Evolutionary conservation across 2,329 filamentous ascomycete genomes (phyloP).

Genomic region (Penicillium sp.): DNA sequence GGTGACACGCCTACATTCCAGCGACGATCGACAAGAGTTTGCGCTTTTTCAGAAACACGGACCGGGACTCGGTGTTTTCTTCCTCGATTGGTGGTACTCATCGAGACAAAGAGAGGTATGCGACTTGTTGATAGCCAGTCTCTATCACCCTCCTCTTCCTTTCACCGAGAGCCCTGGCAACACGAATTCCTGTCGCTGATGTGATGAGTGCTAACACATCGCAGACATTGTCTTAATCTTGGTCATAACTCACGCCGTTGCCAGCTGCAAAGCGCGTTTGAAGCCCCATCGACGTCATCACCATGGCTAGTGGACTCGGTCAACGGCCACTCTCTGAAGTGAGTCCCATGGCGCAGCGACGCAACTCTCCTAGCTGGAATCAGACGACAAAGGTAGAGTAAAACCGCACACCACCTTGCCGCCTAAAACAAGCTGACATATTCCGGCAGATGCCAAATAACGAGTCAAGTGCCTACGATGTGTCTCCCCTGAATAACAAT

Average conservation of each 20-base stretch:
- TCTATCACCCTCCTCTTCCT: neutral
- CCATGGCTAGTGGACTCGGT: constrained; percentile 59
- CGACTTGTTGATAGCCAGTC: constrained; percentile 1
- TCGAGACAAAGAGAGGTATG: constrained; percentile 24
- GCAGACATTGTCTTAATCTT: constrained; percentile 12
- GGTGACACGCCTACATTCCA: constrained; percentile 24
- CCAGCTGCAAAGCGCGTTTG: neutral
- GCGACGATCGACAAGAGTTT: constrained; percentile 26
- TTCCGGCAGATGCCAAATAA: constrained; percentile 67
- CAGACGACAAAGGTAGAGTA: constrained; percentile 67
- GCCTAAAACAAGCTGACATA: constrained; percentile 19
- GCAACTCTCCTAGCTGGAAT: constrained; percentile 92
- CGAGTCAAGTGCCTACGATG: constrained; percentile 82
- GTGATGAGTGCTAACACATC: constrained; percentile 15
- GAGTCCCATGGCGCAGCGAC: constrained; percentile 77
- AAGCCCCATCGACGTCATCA: constrained; percentile 57
- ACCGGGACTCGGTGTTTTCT: constrained; percentile 18
- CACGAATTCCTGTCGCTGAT: neutral
- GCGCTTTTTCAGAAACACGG: constrained; percentile 10
- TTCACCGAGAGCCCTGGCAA: neutral
- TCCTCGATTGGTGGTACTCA: constrained; percentile 17
- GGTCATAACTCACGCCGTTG: constrained; percentile 1
- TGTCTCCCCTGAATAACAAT: constrained; percentile 67
- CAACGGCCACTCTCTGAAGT: constrained; percentile 85
- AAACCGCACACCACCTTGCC: neutral